phyloP scores from a whole-genome alignment of 2,329 filamentous ascomycete species.

The Aspergillus pseudoglaucus region DNA sequence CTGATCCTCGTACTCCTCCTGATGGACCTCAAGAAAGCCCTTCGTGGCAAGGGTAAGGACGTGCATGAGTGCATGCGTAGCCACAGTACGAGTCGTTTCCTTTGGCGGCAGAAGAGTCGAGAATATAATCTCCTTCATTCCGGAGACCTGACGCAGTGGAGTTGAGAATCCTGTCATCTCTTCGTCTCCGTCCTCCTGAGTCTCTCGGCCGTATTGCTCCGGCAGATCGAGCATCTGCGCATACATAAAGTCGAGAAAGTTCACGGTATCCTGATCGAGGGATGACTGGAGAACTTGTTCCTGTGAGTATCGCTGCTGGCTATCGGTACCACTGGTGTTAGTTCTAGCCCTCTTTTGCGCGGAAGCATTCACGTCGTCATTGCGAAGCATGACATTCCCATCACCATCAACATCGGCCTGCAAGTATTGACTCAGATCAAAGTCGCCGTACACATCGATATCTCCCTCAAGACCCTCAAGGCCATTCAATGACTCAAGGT shows the following conservation, averaged over 20 bases:
- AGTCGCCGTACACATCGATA: slow-evolving; percentile 17
- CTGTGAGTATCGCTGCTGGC: slow-evolving; percentile 4
- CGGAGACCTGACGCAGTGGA: neutral
- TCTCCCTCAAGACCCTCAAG: slow-evolving; percentile 16
- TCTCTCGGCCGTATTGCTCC: neutral
- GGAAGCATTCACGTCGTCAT: neutral
- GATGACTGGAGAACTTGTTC: slow-evolving; percentile 44
- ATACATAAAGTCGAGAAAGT: slow-evolving; percentile 57
- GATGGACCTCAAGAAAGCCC: slow-evolving; percentile 55
- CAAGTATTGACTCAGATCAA: slow-evolving; percentile 28
- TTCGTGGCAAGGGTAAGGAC: slow-evolving; percentile 65
- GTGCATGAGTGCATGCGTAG: slow-evolving; percentile 70
- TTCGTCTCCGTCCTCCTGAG: slow-evolving; percentile 8
- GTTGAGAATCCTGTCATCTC: neutral
- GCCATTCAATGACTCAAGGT: slow-evolving; percentile 19
- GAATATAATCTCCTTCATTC: slow-evolving; percentile 50
- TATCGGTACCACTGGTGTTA: neutral
- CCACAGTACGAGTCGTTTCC: slow-evolving; percentile 52
- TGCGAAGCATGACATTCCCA: slow-evolving; percentile 6
- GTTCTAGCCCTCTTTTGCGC: neutral
- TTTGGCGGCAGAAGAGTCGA: slow-evolving; percentile 59
- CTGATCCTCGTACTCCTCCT: slow-evolving; percentile 43
- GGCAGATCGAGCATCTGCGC: slow-evolving; percentile 37
- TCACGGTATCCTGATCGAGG: slow-evolving; percentile 54
- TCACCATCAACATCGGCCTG: slow-evolving; percentile 25